These are phyloP conservation scores for Vaccinium myrtillus DNA, from an alignment of 148 eudicot genomes.

Conservation along the genomic window DNA sequence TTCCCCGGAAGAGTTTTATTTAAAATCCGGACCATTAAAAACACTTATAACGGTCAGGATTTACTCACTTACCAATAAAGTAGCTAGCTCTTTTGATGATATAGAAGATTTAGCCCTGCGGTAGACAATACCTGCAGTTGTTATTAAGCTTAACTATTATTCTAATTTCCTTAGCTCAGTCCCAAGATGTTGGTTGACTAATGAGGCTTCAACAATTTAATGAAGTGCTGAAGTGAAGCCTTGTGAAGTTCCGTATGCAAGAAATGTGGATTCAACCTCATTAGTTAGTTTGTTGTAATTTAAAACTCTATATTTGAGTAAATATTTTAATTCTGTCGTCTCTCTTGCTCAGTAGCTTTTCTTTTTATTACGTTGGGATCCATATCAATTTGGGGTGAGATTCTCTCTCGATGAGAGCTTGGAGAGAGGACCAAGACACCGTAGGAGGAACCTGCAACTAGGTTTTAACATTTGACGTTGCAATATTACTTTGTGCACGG, in stretches of 20 bases:
- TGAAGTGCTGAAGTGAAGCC: background rate
- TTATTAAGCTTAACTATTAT: background rate
- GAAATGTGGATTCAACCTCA: background rate
- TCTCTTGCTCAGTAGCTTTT: background rate
- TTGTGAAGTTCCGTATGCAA: background rate
- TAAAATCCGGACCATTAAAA: no score
- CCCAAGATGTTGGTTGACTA: background rate
- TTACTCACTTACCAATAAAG: background rate
- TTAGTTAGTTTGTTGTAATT: background rate
- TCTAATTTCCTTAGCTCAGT: background rate
- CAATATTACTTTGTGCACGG: background rate
- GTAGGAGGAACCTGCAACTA: background rate
- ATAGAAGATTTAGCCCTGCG: background rate
- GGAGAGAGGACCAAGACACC: background rate
- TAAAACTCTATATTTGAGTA: background rate
- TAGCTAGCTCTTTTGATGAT: background rate
- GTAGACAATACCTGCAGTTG: background rate
- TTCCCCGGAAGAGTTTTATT: no score
- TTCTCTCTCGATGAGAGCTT: background rate
- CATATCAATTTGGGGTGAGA: background rate
- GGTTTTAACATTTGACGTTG: background rate
- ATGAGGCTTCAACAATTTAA: background rate
- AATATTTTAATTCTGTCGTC: background rate
- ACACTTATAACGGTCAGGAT: no score
- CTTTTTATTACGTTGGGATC: background rate